Conservation (phyloP, 2,329 filamentous ascomycete genomes). For the Domatiomyces globalis region DNA sequence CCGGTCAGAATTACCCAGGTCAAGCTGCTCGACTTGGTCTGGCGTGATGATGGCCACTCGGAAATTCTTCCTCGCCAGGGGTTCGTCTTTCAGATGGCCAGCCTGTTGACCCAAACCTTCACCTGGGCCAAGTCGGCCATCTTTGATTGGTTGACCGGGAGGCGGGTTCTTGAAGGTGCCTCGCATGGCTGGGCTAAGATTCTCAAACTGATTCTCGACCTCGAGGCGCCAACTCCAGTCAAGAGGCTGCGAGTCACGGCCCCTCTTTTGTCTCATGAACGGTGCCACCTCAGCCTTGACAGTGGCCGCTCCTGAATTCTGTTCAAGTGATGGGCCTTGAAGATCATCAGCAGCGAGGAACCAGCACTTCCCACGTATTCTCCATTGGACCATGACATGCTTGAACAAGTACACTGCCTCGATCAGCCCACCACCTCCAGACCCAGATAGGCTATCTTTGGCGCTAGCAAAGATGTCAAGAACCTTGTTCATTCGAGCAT, state of each 20-base stretch:
- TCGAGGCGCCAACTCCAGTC: slow-evolving; percentile 68
- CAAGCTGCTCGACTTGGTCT: slow-evolving; percentile 59
- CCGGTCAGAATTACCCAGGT: slow-evolving; percentile 53
- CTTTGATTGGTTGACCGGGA: slow-evolving; percentile 47
- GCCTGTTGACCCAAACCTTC: slow-evolving; percentile 49
- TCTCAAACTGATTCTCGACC: slow-evolving; percentile 78
- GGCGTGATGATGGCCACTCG: slow-evolving; percentile 77
- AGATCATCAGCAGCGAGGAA: slow-evolving; percentile 58
- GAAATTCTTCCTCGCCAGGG: slow-evolving; percentile 59
- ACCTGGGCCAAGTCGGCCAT: slow-evolving; percentile 33
- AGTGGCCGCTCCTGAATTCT: slow-evolving; percentile 40
- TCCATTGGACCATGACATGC: slow-evolving; percentile 64
- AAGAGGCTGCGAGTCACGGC: slow-evolving; percentile 24
- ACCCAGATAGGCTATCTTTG: slow-evolving; percentile 30
- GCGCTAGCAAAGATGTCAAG: slow-evolving; percentile 49
- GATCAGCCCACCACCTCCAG: slow-evolving; percentile 54
- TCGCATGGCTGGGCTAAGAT: slow-evolving; percentile 67
- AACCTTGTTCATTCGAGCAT: slow-evolving; percentile 74
- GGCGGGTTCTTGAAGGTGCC: slow-evolving; percentile 58
- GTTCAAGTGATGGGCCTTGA: slow-evolving; percentile 32
- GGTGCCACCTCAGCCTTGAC: slow-evolving; percentile 46
- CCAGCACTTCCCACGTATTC: slow-evolving; percentile 62
- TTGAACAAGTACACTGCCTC: slow-evolving; percentile 75
- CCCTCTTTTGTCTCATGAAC: slow-evolving; percentile 38
- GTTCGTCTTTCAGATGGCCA: slow-evolving; percentile 51